Evolutionary conservation across 208 protist genomes (phyloP).

Genomic region (Leishmania tarentolae): DNA sequence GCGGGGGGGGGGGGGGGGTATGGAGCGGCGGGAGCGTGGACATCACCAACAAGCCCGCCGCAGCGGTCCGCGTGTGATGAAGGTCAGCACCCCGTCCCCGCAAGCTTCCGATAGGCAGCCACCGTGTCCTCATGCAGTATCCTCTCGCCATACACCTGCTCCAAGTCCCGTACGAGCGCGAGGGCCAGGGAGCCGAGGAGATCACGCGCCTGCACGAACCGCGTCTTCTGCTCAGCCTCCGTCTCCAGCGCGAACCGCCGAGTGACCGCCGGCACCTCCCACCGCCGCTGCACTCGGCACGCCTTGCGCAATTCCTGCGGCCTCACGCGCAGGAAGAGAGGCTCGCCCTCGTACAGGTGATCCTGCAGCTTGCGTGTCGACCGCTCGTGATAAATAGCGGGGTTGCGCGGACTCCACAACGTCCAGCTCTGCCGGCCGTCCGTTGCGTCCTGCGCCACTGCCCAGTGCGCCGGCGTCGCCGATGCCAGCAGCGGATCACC

Average conservation of each 20-base stretch:
- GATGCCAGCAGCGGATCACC: conserved; percentile 53
- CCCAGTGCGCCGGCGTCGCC: conserved; percentile 75
- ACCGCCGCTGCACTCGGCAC: conserved; percentile 63
- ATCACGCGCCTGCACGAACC: conserved; percentile 53
- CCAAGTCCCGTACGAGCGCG: conserved; percentile 53
- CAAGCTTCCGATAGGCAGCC: conserved; percentile 4
- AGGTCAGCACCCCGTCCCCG: not conserved
- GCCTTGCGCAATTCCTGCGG: conserved; percentile 33
- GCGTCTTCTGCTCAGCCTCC: conserved; percentile 36
- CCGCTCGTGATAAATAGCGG: conserved; percentile 73
- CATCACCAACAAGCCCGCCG: not conserved
- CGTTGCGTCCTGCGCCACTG: conserved; percentile 59
- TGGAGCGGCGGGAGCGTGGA: not conserved
- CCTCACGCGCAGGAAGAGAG: conserved; percentile 77
- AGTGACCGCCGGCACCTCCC: conserved; percentile 69
- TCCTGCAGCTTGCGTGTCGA: conserved; percentile 87
- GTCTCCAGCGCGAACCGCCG: conserved; percentile 65
- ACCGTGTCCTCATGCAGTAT: conserved; percentile 33
- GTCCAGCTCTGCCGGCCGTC: conserved; percentile 66
- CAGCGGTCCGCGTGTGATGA: not conserved
- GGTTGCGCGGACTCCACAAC: conserved; percentile 87
- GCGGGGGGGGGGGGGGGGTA: not conserved
- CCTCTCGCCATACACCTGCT: conserved; percentile 61
- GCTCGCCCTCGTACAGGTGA: conserved; percentile 87
- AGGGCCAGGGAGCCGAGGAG: conserved; percentile 37